Percentiles rank a stretch among this genome's conserved stretches.
Evolutionary conservation across 2,329 filamentous ascomycete genomes (phyloP).

Genomic region (Penicillium paneum): DNA sequence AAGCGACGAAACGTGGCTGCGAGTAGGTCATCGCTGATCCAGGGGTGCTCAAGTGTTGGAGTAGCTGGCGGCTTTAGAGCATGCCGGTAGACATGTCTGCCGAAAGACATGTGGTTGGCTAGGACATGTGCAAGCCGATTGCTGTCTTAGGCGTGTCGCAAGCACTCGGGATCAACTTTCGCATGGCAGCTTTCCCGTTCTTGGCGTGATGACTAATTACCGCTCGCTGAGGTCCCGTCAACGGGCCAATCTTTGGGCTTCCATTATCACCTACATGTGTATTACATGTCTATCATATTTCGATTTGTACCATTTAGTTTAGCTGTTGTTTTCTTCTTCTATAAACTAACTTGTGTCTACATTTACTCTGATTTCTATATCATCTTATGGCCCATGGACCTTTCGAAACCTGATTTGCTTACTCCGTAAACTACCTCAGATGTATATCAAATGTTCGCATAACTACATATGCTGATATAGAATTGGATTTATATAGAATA

Average conservation of each 20-base stretch:
- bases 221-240: neutral
- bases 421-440: neutral
- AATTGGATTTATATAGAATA: neutral
- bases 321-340: neutral
- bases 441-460: neutral
- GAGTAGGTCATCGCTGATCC: constrained; percentile 48
- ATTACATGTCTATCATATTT: neutral
- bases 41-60: constrained; percentile 37
- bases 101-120: constrained; percentile 39
- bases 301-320: neutral
- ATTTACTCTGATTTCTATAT: neutral
- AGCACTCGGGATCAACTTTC: constrained; percentile 11
- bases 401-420: neutral
- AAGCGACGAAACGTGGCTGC: constrained; percentile 49
- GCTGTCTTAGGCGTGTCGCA: constrained; percentile 7
- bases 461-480: neutral
- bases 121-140: constrained; percentile 26
- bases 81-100: constrained; percentile 43
- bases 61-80: constrained; percentile 30
- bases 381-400: neutral
- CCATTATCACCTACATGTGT: constrained; percentile 5
- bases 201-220: constrained; percentile 27
- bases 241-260: constrained; percentile 7
- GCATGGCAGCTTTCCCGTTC: constrained; percentile 15
- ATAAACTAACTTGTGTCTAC: neutral